phyloP scores from a whole-genome alignment of 768 basidiomycete species.

The Amanita polypyramis region DNA sequence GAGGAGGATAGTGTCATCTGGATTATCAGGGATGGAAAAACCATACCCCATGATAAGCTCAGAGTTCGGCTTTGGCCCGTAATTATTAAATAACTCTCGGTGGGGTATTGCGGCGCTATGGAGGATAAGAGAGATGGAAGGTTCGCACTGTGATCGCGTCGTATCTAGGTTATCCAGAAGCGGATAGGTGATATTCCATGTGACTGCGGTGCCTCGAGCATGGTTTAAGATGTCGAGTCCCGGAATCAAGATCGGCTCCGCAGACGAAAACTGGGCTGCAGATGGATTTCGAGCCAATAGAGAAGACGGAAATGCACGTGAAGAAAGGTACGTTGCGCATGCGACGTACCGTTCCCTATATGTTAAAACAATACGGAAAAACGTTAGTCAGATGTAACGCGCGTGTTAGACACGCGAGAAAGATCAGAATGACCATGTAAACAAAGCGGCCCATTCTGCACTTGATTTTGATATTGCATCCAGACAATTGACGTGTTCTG shows the following conservation, averaged over 20 bases:
- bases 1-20: slow-evolving; percentile 79
- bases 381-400: neutral
- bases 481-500: slow-evolving; percentile 52
- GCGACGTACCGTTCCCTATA: slow-evolving; percentile 62
- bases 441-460: slow-evolving; percentile 31
- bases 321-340: slow-evolving; percentile 71
- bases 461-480: slow-evolving; percentile 25
- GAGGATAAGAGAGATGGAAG: slow-evolving; percentile 52
- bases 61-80: slow-evolving; percentile 84
- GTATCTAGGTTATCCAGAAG: slow-evolving; percentile 12
- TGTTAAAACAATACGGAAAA: slow-evolving; percentile 4
- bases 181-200: slow-evolving; percentile 58
- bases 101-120: slow-evolving; percentile 31
- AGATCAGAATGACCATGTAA: slow-evolving; percentile 52
- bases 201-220: slow-evolving; percentile 65
- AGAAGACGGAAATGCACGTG: slow-evolving; percentile 84
- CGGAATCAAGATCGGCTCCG: slow-evolving; percentile 76
- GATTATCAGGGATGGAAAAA: slow-evolving; percentile 70
- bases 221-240: slow-evolving; percentile 87
- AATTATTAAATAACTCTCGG: slow-evolving; percentile 79
- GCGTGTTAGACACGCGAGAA: neutral
- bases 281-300: slow-evolving; percentile 52
- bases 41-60: slow-evolving; percentile 91
- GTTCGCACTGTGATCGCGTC: slow-evolving; percentile 10
- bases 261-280: slow-evolving; percentile 35